Evolutionary conservation across 306 rosid species (phyloP), one percentile per base, ranked within the genome.

Genomic region (Fagus crenata): DNA sequence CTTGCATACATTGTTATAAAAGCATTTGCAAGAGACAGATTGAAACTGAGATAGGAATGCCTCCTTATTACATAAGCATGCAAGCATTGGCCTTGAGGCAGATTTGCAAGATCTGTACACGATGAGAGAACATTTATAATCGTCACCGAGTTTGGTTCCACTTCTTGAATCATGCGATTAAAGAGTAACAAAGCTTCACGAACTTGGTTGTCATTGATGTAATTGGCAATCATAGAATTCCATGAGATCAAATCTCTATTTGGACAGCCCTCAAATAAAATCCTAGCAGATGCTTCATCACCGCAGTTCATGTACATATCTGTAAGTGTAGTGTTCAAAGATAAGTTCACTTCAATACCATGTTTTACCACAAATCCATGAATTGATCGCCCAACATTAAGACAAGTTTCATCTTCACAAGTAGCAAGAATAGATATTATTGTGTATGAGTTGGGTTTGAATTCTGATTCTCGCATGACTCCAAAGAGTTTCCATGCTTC

Each of bases 261-360:
- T 32, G 84, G 74, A 55, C 76, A 81, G n/a, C 72, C 49, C 78
- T 78, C 84, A 79, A 84, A 87, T 51, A 84, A 76, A 71, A 14
- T 37, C 43, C 51, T 79, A 67, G 84, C 88, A 2, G 79, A 67
- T 70, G 77, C 83, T 82, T 87, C 88, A 73, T 82, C 85, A 8
- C 85, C 65, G 1, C 85, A 84, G 7, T 73, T 77, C 80, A 87
- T 74, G 85, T 87, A 84, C 79, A 79, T 82, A 64, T 81, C 90
- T 69, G 86, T 79, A n/a, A 87, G 60, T 74, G 88, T 82, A 37
- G 90, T 87, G 75, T 60, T 82, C 85, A 87, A 59, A 56, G 86
- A 74, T 70, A 46, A 43, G 59, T 84, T 81, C 32, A 79, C 74
- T 74, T 81, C 77, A 55, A 87, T 54, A 42, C 72, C 83, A 43